Evolutionary conservation across 257 asterid genomes (phyloP).

Genomic region (Rhazya stricta): DNA sequence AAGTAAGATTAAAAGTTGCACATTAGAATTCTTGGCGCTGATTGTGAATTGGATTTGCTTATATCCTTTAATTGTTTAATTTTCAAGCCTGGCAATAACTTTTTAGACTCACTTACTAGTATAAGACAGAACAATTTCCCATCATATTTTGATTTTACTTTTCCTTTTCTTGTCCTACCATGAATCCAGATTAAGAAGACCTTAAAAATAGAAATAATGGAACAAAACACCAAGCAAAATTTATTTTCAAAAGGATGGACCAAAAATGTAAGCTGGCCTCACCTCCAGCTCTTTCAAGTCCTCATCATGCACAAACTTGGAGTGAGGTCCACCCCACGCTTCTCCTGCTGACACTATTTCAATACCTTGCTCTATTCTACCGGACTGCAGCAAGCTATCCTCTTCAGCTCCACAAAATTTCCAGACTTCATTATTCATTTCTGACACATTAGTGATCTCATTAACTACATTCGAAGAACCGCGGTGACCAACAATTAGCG

Average conservation of each 20-base stretch:
- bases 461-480: slow-evolving; percentile 23
- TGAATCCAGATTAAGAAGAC: not conserved
- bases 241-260: slow-evolving; percentile 2
- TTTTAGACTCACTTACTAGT: not conserved
- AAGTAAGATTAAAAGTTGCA: not conserved
- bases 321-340: slow-evolving; percentile 19
- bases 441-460: slow-evolving; percentile 34
- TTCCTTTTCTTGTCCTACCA: not conserved
- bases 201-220: not conserved
- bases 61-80: not conserved
- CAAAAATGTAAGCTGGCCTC: slow-evolving; percentile 24
- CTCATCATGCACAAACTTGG: slow-evolving; percentile 27
- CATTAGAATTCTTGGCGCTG: not conserved
- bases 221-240: not conserved
- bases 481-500: slow-evolving; percentile 24
- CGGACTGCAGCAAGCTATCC: slow-evolving; percentile 19
- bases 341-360: slow-evolving; percentile 29
- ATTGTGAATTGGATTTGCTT: not conserved
- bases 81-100: not conserved
- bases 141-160: not conserved
- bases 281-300: slow-evolving; percentile 86
- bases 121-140: not conserved
- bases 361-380: slow-evolving; percentile 26
- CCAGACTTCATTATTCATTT: slow-evolving; percentile 29
- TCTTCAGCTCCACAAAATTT: slow-evolving; percentile 21